Evolutionary conservation across 306 rosid genomes (phyloP).

Genomic region (Hylodesmum podocarpum): DNA sequence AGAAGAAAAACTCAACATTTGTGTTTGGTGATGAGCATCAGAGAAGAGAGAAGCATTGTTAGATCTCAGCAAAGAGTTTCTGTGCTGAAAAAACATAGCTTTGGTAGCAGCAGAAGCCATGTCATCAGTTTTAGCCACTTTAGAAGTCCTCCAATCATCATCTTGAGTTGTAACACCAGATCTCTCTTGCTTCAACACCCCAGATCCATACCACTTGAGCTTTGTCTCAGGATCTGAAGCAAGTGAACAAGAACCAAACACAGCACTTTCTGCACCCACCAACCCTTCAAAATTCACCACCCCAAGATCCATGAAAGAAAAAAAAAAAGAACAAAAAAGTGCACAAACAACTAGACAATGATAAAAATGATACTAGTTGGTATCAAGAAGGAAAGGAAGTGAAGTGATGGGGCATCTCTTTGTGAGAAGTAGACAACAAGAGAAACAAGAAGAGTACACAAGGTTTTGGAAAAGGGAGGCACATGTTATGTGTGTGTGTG

Average conservation of each 20-base stretch:
- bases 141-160: constrained; percentile 50
- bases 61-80: constrained; percentile 47
- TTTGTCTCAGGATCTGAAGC: constrained; percentile 71
- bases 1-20: constrained; percentile 79
- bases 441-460: not conserved
- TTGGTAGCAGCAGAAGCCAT: constrained; percentile 41
- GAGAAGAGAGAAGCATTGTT: constrained; percentile 37
- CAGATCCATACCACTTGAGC: constrained; percentile 68
- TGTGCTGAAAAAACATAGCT: constrained; percentile 31
- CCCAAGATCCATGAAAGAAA: constrained; percentile 64
- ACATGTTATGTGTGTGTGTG: constrained; percentile 17
- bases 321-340: not conserved
- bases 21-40: too few relatives aligned
- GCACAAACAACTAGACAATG: not conserved
- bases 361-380: not conserved
- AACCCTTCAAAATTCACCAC: constrained; percentile 56
- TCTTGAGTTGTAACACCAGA: constrained; percentile 51
- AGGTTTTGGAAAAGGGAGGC: constrained; percentile 3
- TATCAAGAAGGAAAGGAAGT: not conserved
- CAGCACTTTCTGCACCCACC: constrained; percentile 51
- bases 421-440: constrained; percentile 15
- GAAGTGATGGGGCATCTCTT: constrained; percentile 31
- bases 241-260: constrained; percentile 17
- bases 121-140: constrained; percentile 40
- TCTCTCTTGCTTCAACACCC: constrained; percentile 64